phyloP scores from a whole-genome alignment of 345 rosid genomes.

The Leavenworthia alabamica region DNA sequence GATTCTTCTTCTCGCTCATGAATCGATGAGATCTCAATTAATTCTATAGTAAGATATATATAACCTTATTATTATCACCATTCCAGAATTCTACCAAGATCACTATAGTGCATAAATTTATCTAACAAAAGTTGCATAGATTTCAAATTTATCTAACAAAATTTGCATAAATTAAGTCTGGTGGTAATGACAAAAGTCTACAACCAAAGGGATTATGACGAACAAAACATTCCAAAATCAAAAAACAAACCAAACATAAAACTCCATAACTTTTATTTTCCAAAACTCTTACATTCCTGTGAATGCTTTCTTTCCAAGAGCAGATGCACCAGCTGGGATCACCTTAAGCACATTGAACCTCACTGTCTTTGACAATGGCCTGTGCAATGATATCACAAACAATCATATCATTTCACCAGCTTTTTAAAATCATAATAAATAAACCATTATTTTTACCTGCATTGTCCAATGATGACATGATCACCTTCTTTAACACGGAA shows the following conservation, averaged over 20 bases:
- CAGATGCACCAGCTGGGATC: slow-evolving; percentile 74
- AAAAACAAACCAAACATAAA: slow-evolving; percentile 12
- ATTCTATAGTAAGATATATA: no score
- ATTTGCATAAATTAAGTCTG: slow-evolving; percentile 1
- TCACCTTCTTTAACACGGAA: slow-evolving; percentile 80
- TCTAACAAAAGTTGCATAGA: not conserved
- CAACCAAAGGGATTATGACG: slow-evolving; percentile 13
- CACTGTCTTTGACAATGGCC: slow-evolving; percentile 76
- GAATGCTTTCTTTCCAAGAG: slow-evolving; percentile 62
- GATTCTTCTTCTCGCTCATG: not conserved
- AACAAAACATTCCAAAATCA: not conserved
- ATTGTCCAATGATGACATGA: slow-evolving; percentile 64
- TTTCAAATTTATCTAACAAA: not conserved
- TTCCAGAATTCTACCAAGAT: not conserved
- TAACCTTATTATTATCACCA: no score
- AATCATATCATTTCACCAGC: not conserved
- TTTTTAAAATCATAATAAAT: not conserved
- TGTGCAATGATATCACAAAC: slow-evolving; percentile 3
- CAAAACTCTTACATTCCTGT: slow-evolving; percentile 38
- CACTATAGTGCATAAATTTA: not conserved
- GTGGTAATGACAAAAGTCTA: slow-evolving; percentile 6
- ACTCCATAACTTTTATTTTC: not conserved
- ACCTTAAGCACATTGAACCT: slow-evolving; percentile 75
- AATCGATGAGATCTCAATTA: not conserved
- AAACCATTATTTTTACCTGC: slow-evolving; percentile 43